These are phyloP conservation scores for Kokia cookei DNA, from an alignment of 441 rosid species.

Conservation along the genomic window DNA sequence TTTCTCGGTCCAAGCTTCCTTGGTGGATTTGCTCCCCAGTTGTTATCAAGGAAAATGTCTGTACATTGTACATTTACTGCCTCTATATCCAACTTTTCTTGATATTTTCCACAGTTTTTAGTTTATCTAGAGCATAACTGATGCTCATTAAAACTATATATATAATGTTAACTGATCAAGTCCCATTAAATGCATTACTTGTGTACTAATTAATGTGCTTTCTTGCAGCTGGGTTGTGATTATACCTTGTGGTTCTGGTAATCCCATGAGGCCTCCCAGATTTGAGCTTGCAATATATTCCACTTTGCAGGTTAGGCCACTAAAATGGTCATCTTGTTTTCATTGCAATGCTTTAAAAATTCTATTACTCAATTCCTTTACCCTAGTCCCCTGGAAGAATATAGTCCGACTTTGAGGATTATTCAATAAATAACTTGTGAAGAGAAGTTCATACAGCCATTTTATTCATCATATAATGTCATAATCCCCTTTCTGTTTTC, in stretches of 20 bases:
- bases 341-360: not conserved
- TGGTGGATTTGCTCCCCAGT: slow-evolving; percentile 41
- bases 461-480: not conserved
- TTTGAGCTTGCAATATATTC: slow-evolving; percentile 49
- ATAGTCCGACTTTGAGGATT: not conserved
- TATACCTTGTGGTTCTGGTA: slow-evolving; percentile 38
- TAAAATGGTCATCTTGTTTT: slow-evolving; percentile 4
- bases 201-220: slow-evolving; percentile 6
- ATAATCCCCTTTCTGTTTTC: not conserved
- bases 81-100: not conserved
- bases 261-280: slow-evolving; percentile 32
- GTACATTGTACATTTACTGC: slow-evolving; percentile 11
- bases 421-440: not conserved
- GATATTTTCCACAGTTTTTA: not conserved
- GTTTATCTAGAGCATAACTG: not conserved
- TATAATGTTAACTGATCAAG: not conserved
- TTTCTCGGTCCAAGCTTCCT: slow-evolving; percentile 48
- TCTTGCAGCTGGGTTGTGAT: slow-evolving; percentile 52
- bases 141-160: slow-evolving; percentile 3
- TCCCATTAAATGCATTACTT: slow-evolving; percentile 8
- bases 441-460: not conserved
- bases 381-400: not conserved
- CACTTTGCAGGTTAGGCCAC: slow-evolving; percentile 31
- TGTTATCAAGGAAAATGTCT: slow-evolving; percentile 45
- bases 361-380: not conserved